Evolutionary conservation across 768 basidiomycete species (phyloP), one percentile per base, ranked within the genome.

Genomic region (Agrocybe pediades): DNA sequence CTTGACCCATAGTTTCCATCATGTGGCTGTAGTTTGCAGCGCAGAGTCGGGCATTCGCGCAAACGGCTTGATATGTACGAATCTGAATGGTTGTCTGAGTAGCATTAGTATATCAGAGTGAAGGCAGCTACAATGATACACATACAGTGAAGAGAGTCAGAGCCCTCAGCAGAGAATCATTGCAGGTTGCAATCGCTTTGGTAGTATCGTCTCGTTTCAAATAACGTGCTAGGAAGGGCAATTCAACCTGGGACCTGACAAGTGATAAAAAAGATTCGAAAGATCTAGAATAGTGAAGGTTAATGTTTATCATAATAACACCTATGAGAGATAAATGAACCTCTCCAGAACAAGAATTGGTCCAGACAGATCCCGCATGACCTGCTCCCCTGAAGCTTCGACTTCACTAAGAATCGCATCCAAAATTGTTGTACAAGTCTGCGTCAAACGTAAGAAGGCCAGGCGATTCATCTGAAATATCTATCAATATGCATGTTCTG

Each of bases 171-270:
- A 91, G 71, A 1, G 73, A 73, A 9, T 77, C 71, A 46, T 84
- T 79, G 46, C 85, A 87, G 2, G 64, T 69, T 0, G 66, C 61
- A 30, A 91, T 81, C 21, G 59, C 58, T 24, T 55, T 47, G 3
- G 71, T 58, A 9, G 81, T 83, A 51, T 90, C 87, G 15, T 86
- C 84, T 24, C 85, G 76, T 61, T 82, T 81, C 21, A 89, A 71
- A 62, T 88, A 90, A 4, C 85, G 76, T 67, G 84, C 85, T 57
- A 90, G 68, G 68, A 89, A 89, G 0, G 87, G 83, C 0, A 84
- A 71, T 36, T 78, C 71, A 11, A 75, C 72, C 54, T 87, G 81
- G 41, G 78, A 79, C 29, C 59, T 55, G 8, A 65, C 57, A 70
- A 64, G 25, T 27, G 50, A 59, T 3, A 64, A 44, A 53, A 88